Evolutionary conservation across 805 yeast genomes (phyloP).

Genomic region (Candida khao-thaluensis): DNA sequence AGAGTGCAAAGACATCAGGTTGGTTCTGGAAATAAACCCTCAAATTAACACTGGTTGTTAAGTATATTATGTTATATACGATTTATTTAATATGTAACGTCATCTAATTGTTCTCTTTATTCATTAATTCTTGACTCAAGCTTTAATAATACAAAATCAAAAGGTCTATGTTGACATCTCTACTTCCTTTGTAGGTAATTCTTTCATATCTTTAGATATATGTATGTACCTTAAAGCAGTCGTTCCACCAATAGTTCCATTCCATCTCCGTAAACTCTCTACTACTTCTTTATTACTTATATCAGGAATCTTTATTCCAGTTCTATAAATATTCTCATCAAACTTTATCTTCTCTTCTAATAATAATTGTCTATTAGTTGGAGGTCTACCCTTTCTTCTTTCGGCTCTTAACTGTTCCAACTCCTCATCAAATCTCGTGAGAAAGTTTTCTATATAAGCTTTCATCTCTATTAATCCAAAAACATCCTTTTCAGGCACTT

Average conservation of each 20-base stretch:
- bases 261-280: constrained; percentile 65
- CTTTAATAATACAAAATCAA: too few species aligned
- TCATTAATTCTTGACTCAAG: too few species aligned
- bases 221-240: constrained; percentile 55
- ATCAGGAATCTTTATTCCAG: constrained; percentile 77
- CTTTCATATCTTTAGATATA: constrained; percentile 29
- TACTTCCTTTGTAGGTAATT: constrained; percentile 23
- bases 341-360: constrained; percentile 60
- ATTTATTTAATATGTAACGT: too few species aligned
- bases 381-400: constrained; percentile 88
- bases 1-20: constrained; percentile 11
- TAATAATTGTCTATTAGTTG: constrained; percentile 64
- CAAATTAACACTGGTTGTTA: constrained; percentile 1
- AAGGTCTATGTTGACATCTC: too few species aligned
- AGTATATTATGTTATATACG: background rate
- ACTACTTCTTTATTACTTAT: constrained; percentile 61
- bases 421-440: constrained; percentile 75
- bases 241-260: constrained; percentile 77
- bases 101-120: too few species aligned
- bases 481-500: constrained; percentile 21
- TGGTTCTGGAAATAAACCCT: constrained; percentile 19
- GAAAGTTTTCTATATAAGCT: constrained; percentile 56
- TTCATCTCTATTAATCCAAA: constrained; percentile 62
- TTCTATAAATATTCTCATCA: constrained; percentile 59
- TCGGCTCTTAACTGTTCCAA: constrained; percentile 55